Conservation (phyloP, 805 yeast genomes). For the Blastobotrys robertii region DNA sequence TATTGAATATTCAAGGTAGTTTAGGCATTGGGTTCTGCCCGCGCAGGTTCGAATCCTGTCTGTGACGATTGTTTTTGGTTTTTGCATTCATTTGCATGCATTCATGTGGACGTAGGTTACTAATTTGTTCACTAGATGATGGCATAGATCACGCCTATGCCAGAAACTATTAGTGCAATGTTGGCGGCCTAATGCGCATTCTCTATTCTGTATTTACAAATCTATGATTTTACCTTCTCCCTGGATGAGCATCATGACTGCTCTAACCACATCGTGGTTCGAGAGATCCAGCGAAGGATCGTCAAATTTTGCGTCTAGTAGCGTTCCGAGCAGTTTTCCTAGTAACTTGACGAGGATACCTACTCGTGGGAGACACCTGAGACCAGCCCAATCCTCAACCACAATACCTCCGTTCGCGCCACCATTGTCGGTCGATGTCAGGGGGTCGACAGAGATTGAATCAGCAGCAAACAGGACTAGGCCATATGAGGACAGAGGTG, state of each 20-base stretch:
- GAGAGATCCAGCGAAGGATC: constrained; percentile 31
- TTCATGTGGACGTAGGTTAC: no score
- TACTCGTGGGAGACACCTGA: constrained; percentile 88
- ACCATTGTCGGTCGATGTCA: constrained; percentile 35
- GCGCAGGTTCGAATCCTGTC: constrained; percentile 99
- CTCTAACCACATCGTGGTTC: constrained; percentile 20
- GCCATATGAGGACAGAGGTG: constrained; percentile 69
- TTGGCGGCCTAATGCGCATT: no score
- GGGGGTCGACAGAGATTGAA: constrained; percentile 37
- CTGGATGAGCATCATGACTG: constrained; percentile 25
- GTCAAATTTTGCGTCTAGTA: constrained; percentile 52
- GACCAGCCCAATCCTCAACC: constrained; percentile 81
- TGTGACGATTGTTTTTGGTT: constrained; percentile 66
- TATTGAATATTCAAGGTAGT: constrained; percentile 2
- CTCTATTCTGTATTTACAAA: background rate
- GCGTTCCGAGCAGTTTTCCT: constrained; percentile 53
- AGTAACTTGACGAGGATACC: constrained; percentile 75
- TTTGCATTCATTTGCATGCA: no score
- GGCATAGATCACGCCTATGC: no score
- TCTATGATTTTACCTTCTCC: constrained; percentile 19
- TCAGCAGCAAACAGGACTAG: constrained; percentile 76
- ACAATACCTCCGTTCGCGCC: constrained; percentile 45
- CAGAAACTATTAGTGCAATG: no score
- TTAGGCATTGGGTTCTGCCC: constrained; percentile 82
- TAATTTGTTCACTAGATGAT: no score